Evolutionary conservation across 768 basidiomycete species (phyloP).

Genomic region (Panellus pusillus): DNA sequence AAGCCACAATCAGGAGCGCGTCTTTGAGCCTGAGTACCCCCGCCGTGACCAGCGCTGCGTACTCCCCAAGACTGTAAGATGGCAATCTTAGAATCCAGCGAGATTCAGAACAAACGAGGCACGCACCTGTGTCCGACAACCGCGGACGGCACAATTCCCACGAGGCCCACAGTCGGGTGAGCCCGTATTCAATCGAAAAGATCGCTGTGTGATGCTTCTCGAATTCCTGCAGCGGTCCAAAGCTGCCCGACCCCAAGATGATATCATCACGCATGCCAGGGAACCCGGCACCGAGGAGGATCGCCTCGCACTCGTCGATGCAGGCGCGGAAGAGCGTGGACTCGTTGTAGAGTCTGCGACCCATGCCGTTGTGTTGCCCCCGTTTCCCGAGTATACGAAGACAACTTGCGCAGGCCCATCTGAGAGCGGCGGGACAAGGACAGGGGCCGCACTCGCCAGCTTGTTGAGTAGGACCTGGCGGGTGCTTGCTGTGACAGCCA

Average conservation of each 20-base stretch:
- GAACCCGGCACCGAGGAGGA: conserved; percentile 50
- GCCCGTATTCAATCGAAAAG: conserved; percentile 62
- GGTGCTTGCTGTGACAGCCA: conserved; percentile 47
- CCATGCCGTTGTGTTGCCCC: conserved; percentile 74
- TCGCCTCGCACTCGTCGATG: conserved; percentile 59
- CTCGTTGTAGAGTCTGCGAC: conserved; percentile 50
- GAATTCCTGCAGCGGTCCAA: conserved; percentile 35
- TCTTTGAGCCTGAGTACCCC: conserved; percentile 56
- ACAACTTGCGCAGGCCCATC: conserved; percentile 35
- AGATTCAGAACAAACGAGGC: background rate
- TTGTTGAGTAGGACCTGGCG: conserved; percentile 47
- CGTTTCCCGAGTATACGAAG: conserved; percentile 78
- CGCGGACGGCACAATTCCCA: conserved; percentile 62
- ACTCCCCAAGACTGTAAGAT: conserved; percentile 65
- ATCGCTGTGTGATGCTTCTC: conserved; percentile 54
- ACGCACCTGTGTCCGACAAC: conserved; percentile 76
- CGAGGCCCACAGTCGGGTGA: conserved; percentile 63
- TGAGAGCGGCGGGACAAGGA: conserved; percentile 27
- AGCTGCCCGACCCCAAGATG: conserved; percentile 21
- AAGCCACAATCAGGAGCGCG: conserved; percentile 58
- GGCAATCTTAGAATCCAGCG: background rate
- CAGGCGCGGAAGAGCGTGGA: conserved; percentile 46
- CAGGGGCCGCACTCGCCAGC: conserved; percentile 34
- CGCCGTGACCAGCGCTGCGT: conserved; percentile 64
- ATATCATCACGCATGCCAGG: conserved; percentile 48